These are phyloP conservation scores for Casuarina equisetifolia DNA, from an alignment of 306 rosid genomes.

Conservation along the genomic window DNA sequence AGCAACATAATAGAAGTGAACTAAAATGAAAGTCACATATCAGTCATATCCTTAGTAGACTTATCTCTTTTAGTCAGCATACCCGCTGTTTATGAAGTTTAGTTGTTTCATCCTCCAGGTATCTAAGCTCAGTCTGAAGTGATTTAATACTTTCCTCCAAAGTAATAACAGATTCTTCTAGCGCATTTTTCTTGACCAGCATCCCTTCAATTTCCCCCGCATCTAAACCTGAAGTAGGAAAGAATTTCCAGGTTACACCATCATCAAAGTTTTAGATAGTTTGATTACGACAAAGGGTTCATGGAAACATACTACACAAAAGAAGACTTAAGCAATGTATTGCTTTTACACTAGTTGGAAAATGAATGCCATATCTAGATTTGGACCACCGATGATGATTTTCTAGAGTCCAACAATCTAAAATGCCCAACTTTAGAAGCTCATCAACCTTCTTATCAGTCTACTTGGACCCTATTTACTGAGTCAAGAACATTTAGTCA, in stretches of 20 bases:
- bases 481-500: constrained; percentile 26
- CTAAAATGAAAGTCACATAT: not conserved
- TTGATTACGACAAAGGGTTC: constrained; percentile 4
- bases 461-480: constrained; percentile 79
- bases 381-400: constrained; percentile 75
- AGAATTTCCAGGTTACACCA: constrained; percentile 10
- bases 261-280: not conserved
- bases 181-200: constrained; percentile 51
- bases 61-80: constrained; percentile 21
- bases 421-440: no score
- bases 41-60: constrained; percentile 4
- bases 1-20: not conserved
- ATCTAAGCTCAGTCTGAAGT: constrained; percentile 53
- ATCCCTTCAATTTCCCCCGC: constrained; percentile 67
- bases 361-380: constrained; percentile 85
- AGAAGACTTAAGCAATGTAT: constrained; percentile 49
- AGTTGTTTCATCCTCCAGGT: constrained; percentile 58
- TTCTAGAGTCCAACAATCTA: no score
- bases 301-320: no score
- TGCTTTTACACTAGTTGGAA: constrained; percentile 61
- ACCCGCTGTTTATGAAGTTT: constrained; percentile 67
- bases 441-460: constrained; percentile 53
- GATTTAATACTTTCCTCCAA: constrained; percentile 48
- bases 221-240: constrained; percentile 53
- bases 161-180: constrained; percentile 48